Conservation (phyloP, 768 basidiomycete genomes). For the Boletus rufocinnamomeus region DNA sequence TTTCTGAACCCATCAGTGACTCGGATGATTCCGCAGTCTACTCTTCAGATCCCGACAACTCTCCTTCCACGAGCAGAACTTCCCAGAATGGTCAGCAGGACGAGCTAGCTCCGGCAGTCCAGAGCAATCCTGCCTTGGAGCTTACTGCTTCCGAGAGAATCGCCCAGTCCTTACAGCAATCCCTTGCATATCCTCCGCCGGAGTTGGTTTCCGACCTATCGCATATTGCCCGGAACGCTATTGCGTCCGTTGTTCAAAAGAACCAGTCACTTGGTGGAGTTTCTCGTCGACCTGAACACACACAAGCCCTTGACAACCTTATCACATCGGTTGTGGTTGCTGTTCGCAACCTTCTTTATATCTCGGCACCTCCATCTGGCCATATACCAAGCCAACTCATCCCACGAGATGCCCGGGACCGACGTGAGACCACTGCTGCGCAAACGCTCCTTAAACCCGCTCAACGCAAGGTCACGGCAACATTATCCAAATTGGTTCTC, state of each 20-base stretch:
- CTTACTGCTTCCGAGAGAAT: constrained; percentile 68
- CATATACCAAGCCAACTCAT: constrained; percentile 61
- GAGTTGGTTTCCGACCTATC: constrained; percentile 64
- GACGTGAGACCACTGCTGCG: constrained; percentile 43
- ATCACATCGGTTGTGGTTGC: constrained; percentile 64
- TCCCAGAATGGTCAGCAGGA: constrained; percentile 33
- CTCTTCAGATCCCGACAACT: constrained; percentile 36
- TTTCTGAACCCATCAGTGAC: constrained; percentile 55
- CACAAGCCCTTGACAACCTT: constrained; percentile 59
- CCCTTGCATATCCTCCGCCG: constrained; percentile 57
- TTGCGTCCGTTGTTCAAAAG: constrained; percentile 58
- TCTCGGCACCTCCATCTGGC: constrained; percentile 57
- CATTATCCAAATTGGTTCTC: constrained; percentile 85
- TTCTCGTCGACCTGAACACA: constrained; percentile 54
- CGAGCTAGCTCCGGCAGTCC: constrained; percentile 11
- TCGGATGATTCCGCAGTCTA: constrained; percentile 75
- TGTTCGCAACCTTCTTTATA: constrained; percentile 78
- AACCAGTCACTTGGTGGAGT: constrained; percentile 52
- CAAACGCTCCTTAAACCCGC: constrained; percentile 72
- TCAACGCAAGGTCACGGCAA: constrained; percentile 85
- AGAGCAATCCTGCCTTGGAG: constrained; percentile 37
- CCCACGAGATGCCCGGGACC: constrained; percentile 50
- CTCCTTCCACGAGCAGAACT: constrained; percentile 33
- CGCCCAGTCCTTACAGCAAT: constrained; percentile 64
- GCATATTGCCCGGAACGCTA: constrained; percentile 55